phyloP scores from a whole-genome alignment of 2,329 filamentous ascomycete species.

The Neofusicoccum cordaticola region DNA sequence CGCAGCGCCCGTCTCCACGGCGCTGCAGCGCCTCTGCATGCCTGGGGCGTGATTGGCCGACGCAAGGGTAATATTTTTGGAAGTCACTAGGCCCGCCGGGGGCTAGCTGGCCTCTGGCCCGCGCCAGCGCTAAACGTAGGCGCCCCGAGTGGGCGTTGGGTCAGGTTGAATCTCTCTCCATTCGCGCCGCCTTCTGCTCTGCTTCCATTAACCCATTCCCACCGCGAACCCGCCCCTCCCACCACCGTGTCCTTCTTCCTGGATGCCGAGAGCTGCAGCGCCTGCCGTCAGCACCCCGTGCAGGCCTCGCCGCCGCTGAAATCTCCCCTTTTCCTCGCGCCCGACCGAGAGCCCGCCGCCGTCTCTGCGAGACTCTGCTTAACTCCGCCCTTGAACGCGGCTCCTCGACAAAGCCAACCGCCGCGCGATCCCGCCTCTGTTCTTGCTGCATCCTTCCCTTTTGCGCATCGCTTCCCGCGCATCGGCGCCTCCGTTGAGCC shows the following conservation, averaged over 20 bases:
- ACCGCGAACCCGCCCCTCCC: slow-evolving; percentile 5
- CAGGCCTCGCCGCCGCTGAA: slow-evolving; percentile 15
- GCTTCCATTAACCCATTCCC: slow-evolving; percentile 13
- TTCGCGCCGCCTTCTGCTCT: slow-evolving; percentile 10
- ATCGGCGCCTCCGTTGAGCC: slow-evolving; percentile 19
- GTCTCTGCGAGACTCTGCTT: slow-evolving; percentile 20
- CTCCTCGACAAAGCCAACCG: slow-evolving; percentile 2
- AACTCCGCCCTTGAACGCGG: slow-evolving; percentile 12
- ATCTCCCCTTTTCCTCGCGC: slow-evolving; percentile 5
- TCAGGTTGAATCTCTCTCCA: neutral
- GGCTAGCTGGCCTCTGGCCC: neutral
- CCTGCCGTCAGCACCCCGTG: slow-evolving; percentile 13
- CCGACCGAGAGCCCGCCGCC: slow-evolving; percentile 13
- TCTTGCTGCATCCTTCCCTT: slow-evolving; percentile 1
- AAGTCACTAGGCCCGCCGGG: neutral
- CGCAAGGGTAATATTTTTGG: neutral
- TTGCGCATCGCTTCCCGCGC: slow-evolving; percentile 28
- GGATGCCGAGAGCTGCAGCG: slow-evolving; percentile 15
- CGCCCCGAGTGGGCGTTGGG: neutral
- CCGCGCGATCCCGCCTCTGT: neutral
- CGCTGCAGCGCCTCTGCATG: slow-evolving; percentile 15
- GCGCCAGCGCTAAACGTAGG: neutral
- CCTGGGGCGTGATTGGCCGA: slow-evolving; percentile 10
- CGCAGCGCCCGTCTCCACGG: slow-evolving; percentile 13
- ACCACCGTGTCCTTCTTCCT: slow-evolving; percentile 12